These are phyloP conservation scores for Trametes polyzona DNA, from an alignment of 1,284 basidiomycete genomes.

Conservation along the genomic window DNA sequence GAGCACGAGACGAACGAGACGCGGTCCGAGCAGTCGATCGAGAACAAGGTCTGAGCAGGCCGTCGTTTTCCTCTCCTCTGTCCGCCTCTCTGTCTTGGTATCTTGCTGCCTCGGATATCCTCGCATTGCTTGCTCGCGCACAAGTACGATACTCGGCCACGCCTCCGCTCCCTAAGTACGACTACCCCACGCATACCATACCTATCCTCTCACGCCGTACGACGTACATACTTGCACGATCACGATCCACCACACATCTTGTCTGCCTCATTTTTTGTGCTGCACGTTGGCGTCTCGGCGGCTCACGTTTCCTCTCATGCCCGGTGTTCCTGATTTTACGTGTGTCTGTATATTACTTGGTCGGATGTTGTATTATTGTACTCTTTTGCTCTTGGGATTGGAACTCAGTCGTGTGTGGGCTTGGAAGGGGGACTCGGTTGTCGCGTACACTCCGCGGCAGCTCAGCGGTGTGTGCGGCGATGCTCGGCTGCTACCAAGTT, in stretches of 20 bases:
- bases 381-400: neutral
- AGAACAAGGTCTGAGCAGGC: constrained; percentile 29
- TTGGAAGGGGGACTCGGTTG: neutral
- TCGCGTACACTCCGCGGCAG: neutral
- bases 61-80: neutral
- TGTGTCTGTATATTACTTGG: neutral
- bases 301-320: neutral
- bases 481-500: too few relatives aligned
- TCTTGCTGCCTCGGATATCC: too few relatives aligned
- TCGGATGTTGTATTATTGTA: constrained; percentile 2
- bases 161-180: too few relatives aligned
- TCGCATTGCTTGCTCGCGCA: neutral
- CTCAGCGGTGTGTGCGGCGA: neutral
- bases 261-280: too few relatives aligned
- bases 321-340: neutral
- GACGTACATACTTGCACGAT: too few relatives aligned
- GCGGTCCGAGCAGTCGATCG: constrained; percentile 26
- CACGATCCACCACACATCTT: too few relatives aligned
- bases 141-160: too few relatives aligned
- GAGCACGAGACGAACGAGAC: constrained; percentile 28
- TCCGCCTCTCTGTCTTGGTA: neutral
- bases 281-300: neutral
- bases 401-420: too few relatives aligned
- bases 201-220: too few relatives aligned
- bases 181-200: too few relatives aligned